Base-by-base conservation (phyloP, 768 basidiomycete genomes). In the Podaxis sp. region DNA sequence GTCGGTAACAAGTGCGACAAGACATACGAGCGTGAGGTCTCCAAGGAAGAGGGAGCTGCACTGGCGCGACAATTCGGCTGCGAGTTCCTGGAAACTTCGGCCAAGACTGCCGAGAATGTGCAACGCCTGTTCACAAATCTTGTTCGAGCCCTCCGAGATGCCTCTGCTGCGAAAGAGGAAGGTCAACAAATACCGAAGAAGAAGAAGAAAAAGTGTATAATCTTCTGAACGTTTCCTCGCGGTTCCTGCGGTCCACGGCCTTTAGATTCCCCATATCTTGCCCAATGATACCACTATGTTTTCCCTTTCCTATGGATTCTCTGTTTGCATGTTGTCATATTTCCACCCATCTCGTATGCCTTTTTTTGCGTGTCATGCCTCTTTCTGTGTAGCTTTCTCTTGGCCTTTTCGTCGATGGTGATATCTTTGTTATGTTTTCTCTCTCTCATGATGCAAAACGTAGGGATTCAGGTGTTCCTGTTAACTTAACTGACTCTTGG, bases 1-100 rank as follows among this genome's bases (percentile, higher is more conserved):
- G 93, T 98, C 63, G 96, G 96, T 68, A 98, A 98, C 81, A 97
- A 98, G 76, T 88, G 86, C 72, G 95, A 98, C 82, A 92, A 93
- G 81, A 83, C 85, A n/a, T 88, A 88, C 66, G 90, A 93, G 68
- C 86, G 95, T 37, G 94, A 96, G 71, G 95, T 98, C 9, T 90
- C 93, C 51, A 87, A 85, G 66, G 94, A 96, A 69, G 95, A 98
- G 68, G 97, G 94, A 12, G 81, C 83, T 17, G 84, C 85, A 8
- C 78, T 96, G 57, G 96, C 97, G 36, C 83, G 86, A 66, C 80
- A 85, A 57, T 89, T 96, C 66, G 92, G 93, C 55, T 97, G 94
- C 79, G 91, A 92, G 63, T 96, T 98, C 75, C 88, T 94, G 74
- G 96, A 98, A 75, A 95, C 96, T 36, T 93, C 90, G n/a, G 96